A percentile compares a stretch with the other conserved stretches of the same genome.
Conservation (phyloP, 1,284 basidiomycete species). For the Naganishia cerealis region DNA sequence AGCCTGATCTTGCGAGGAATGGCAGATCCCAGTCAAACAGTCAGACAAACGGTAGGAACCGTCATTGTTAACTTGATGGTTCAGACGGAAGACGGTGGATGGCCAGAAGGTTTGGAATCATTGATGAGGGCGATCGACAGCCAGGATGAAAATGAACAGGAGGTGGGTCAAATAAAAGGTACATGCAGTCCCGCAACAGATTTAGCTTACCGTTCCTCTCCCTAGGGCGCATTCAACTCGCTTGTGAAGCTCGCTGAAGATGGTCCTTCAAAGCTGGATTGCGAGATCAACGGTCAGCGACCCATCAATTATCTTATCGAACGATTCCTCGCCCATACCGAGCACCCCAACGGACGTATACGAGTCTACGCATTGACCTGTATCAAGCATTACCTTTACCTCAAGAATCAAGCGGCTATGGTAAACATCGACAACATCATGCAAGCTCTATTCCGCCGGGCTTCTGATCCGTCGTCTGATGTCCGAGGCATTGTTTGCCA, state of each 20-base stretch:
- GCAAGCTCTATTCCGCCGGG: conserved; percentile 87
- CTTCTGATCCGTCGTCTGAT: conserved; percentile 86
- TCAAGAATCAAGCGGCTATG: conserved; percentile 77
- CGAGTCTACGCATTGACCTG: conserved; percentile 90
- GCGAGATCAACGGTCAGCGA: conserved; percentile 80
- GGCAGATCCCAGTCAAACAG: conserved; percentile 73
- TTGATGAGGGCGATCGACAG: conserved; percentile 76
- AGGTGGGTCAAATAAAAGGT: conserved; percentile 63
- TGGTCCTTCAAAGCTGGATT: conserved; percentile 90
- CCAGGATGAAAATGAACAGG: conserved; percentile 70
- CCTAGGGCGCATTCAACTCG: conserved; percentile 89
- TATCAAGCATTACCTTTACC: conserved; percentile 87
- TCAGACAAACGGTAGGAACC: conserved; percentile 86
- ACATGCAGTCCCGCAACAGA: conserved; percentile 7
- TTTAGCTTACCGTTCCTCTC: conserved; percentile 34
- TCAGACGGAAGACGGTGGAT: conserved; percentile 79
- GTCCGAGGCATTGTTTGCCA: conserved; percentile 95
- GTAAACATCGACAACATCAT: conserved; percentile 92
- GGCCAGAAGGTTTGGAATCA: conserved; percentile 85
- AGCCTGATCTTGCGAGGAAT: conserved; percentile 76
- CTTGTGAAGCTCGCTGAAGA: conserved; percentile 96
- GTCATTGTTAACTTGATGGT: conserved; percentile 84
- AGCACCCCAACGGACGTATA: conserved; percentile 81
- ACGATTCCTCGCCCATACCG: conserved; percentile 82
- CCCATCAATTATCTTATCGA: conserved; percentile 93